These are phyloP conservation scores for Mycena vulgaris DNA, from an alignment of 768 basidiomycete genomes.

Conservation along the genomic window DNA sequence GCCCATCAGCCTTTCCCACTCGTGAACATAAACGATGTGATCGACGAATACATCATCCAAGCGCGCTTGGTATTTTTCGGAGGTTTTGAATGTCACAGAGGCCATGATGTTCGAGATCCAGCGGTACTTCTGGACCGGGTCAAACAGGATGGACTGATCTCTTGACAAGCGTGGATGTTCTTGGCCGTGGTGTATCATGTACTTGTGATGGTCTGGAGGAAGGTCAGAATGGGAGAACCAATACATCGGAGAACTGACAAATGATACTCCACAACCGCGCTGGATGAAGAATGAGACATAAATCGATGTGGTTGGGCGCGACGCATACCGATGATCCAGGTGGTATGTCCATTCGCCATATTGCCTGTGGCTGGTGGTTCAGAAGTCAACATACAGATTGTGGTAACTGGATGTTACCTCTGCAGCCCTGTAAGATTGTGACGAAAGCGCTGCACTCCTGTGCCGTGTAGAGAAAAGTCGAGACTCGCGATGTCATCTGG, in stretches of 20 bases:
- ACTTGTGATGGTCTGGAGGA: constrained; percentile 62
- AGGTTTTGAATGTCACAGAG: constrained; percentile 62
- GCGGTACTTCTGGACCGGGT: constrained; percentile 49
- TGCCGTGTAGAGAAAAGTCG: constrained; percentile 71
- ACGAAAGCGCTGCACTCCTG: constrained; percentile 63
- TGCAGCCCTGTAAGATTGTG: constrained; percentile 58
- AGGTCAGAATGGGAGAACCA: not conserved
- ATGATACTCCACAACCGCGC: constrained; percentile 67
- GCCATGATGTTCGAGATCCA: constrained; percentile 54
- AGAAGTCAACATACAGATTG: not conserved
- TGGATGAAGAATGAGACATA: constrained; percentile 31
- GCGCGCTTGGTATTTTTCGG: constrained; percentile 54
- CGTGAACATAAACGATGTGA: constrained; percentile 65
- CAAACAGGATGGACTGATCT: constrained; percentile 62
- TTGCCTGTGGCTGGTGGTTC: constrained; percentile 43
- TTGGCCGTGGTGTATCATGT: constrained; percentile 71
- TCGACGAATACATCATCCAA: constrained; percentile 70
- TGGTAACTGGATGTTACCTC: constrained; percentile 44
- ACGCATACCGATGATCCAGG: constrained; percentile 58
- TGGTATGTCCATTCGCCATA: constrained; percentile 58
- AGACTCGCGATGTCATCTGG: constrained; percentile 70
- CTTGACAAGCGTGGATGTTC: constrained; percentile 67
- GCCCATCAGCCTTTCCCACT: constrained; percentile 66
- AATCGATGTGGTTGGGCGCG: constrained; percentile 14
- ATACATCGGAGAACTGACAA: constrained; percentile 48